Percentiles rank a stretch among this genome's conserved stretches.
Evolutionary conservation across 2,329 filamentous ascomycete genomes (phyloP).

Genomic region (Drechslerella stenobrocha): DNA sequence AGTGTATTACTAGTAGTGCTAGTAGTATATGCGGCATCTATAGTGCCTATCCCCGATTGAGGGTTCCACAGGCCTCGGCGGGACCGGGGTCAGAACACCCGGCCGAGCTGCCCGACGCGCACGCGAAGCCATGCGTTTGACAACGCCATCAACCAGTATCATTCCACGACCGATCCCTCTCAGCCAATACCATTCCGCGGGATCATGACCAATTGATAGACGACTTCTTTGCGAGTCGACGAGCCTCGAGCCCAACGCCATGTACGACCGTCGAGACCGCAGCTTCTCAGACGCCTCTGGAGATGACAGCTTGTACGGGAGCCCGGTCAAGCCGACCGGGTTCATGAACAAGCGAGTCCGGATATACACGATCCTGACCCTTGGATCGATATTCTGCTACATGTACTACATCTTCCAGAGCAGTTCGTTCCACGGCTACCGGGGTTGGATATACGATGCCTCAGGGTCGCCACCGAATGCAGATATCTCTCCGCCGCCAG

Average conservation of each 20-base stretch:
- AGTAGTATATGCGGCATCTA: no score
- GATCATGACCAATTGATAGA: background rate
- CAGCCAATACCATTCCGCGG: background rate
- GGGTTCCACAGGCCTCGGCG: no score
- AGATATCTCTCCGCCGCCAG: background rate
- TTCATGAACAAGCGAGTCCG: constrained; percentile 41
- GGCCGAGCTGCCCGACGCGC: no score
- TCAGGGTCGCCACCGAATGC: constrained; percentile 4
- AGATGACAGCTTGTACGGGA: constrained; percentile 10
- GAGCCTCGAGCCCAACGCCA: constrained; percentile 2
- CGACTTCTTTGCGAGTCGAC: background rate
- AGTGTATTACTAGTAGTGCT: no score
- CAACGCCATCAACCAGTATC: no score
- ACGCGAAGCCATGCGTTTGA: no score
- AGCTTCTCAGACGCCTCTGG: constrained; percentile 5
- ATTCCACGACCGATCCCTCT: background rate
- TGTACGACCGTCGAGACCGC: constrained; percentile 15
- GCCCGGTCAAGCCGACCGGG: constrained; percentile 4
- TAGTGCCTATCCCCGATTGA: no score
- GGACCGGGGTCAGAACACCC: no score
- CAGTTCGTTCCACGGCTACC: constrained; percentile 38
- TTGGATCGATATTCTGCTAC: constrained; percentile 44
- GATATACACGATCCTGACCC: constrained; percentile 37
- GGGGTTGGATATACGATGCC: constrained; percentile 17
- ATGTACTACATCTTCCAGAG: constrained; percentile 41